A percentile compares a stretch with the other conserved stretches of the same genome.
These are phyloP conservation scores for Penicillium olsonii DNA, from an alignment of 2,329 filamentous ascomycete genomes.

Conservation along the genomic window DNA sequence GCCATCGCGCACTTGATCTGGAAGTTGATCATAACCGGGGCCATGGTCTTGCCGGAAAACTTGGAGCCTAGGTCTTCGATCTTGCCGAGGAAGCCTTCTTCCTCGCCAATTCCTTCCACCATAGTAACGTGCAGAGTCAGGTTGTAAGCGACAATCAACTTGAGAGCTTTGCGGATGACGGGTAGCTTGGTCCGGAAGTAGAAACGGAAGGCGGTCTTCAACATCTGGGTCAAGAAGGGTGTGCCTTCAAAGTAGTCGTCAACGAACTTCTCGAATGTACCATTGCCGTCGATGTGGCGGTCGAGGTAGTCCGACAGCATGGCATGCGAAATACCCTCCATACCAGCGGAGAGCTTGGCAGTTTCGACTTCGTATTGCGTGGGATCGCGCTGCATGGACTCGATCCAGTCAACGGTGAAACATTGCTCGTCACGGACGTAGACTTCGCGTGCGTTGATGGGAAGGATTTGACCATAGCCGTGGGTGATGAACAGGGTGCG, in stretches of 20 bases:
- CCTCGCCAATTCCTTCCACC: slow-evolving; percentile 83
- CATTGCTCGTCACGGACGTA: slow-evolving; percentile 89
- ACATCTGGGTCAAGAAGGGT: slow-evolving; percentile 89
- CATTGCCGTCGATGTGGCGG: slow-evolving; percentile 88
- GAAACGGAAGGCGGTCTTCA: slow-evolving; percentile 93
- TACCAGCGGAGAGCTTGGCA: slow-evolving; percentile 83
- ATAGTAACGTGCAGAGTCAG: slow-evolving; percentile 92
- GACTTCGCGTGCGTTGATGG: slow-evolving; percentile 90
- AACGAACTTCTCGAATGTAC: slow-evolving; percentile 88
- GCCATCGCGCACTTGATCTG: slow-evolving; percentile 97
- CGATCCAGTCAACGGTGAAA: slow-evolving; percentile 92
- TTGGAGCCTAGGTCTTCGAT: slow-evolving; percentile 85
- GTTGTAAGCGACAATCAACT: slow-evolving; percentile 94
- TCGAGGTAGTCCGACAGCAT: slow-evolving; percentile 90
- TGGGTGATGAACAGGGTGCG: slow-evolving; percentile 88
- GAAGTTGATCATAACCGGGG: slow-evolving; percentile 99
- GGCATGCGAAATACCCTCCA: slow-evolving; percentile 79
- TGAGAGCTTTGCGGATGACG: slow-evolving; percentile 91
- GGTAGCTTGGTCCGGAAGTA: slow-evolving; percentile 85
- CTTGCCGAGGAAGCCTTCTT: slow-evolving; percentile 75
- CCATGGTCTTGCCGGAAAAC: slow-evolving; percentile 85
- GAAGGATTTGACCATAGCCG: slow-evolving; percentile 89
- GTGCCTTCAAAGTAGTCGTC: slow-evolving; percentile 96
- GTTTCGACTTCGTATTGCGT: slow-evolving; percentile 84
- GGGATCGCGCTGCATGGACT: slow-evolving; percentile 73